Evolutionary conservation across 78 protist species (phyloP), one percentile per base, ranked within the genome.

Genomic region (Cavenderia fasciculata): DNA sequence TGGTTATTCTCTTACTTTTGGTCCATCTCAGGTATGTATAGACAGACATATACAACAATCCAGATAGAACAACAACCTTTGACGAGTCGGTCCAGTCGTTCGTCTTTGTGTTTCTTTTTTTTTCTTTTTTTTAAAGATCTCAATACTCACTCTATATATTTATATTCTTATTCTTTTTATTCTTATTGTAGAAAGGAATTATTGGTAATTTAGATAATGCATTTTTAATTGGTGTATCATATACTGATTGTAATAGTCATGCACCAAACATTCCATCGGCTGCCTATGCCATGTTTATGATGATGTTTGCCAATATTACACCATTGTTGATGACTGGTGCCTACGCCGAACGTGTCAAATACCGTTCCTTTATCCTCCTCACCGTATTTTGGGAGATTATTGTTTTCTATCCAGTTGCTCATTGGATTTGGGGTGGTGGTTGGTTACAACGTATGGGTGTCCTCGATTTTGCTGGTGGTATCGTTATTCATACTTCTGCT

Each of bases 241-340:
- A 62, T 62, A 23, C 47, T 1, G 75, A 74, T 40, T 93, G 95
- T 54, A 40, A 49, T 12, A 86, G 62, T 29, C 46, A 52, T 70
- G 94, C 92, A 31, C 61, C 66, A 38, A 57, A 47, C 33, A 90
- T 93, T 38, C 95, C 97, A 31, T 75, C 85, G 11, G 96, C 89
- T 4, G 82, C 92, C 21, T 95, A 71, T 40, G 95, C 93, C 23
- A 40, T 79, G 51, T 96, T 92, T 49, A 96, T 95, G 92, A 90
- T 90, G 95, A 96, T 96, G 98, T 96, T 96, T 70, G 98, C 98
- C 62, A 21, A 72, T 59, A 95, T 95, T 66, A 95, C 97, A 29
- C 98, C 98, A 23, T 74, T 95, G 41, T 78, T 96, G 70, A 84
- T 96, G 88, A 95, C 98, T 8, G 98, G 96, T 47, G 95, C 97